Percentiles rank a stretch among this genome's conserved stretches.
These are phyloP conservation scores for Coemansia sp. DNA, from an alignment of 192 early-diverging fungal genomes.

Conservation along the genomic window DNA sequence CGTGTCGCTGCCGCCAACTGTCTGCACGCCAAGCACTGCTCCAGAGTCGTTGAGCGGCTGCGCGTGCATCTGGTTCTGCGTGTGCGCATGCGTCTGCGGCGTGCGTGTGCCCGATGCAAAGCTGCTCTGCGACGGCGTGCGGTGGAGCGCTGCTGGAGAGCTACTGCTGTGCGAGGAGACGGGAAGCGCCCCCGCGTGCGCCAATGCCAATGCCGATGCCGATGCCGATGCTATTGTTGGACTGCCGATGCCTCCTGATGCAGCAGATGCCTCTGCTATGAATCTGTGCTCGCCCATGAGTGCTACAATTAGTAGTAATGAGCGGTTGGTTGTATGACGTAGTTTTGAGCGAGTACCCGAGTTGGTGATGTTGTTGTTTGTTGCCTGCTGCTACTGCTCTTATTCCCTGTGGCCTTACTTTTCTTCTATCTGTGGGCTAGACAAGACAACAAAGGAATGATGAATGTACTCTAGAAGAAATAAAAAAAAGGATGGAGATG, in stretches of 20 bases:
- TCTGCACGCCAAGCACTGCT: constrained; percentile 24
- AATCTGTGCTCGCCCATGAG: too few species aligned
- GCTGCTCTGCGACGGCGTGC: constrained; percentile 30
- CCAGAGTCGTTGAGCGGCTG: constrained; percentile 10
- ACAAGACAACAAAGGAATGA: too few species aligned
- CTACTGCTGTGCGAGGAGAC: constrained; percentile 7
- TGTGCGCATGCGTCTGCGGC: constrained; percentile 1
- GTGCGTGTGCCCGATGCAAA: constrained; percentile 17
- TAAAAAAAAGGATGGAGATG: too few species aligned
- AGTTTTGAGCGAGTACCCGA: too few species aligned
- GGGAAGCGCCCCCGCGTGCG: not conserved
- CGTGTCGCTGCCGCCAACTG: constrained; percentile 4
- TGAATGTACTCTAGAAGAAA: too few species aligned
- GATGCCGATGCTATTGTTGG: not conserved
- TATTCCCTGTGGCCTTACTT: too few species aligned
- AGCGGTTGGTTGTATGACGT: not conserved
- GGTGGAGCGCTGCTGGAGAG: constrained; percentile 4
- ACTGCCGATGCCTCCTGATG: not conserved
- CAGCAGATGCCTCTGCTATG: too few species aligned
- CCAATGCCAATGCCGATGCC: not conserved
- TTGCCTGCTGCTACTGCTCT: too few species aligned
- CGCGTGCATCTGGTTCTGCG: not conserved
- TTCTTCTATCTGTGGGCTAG: too few species aligned
- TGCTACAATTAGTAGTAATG: not conserved
- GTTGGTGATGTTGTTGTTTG: too few species aligned